A percentile compares a stretch with the other conserved stretches of the same genome.
Conservation (phyloP, 1,284 basidiomycete genomes). For the Trichosporon inkin region DNA sequence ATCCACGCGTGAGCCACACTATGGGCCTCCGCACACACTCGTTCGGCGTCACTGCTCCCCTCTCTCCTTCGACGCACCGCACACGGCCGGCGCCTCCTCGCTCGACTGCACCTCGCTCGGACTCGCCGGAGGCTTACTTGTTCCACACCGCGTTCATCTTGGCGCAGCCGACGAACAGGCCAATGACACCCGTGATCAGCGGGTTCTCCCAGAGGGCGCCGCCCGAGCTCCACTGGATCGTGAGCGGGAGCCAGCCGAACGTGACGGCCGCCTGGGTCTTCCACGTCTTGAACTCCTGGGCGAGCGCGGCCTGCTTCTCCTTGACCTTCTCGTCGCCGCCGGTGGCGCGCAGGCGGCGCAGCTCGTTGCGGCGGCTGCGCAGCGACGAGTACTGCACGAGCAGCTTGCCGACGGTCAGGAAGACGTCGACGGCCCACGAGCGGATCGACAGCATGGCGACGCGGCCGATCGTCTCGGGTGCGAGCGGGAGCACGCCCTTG, state of each 20-base stretch:
- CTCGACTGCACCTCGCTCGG: too few species aligned
- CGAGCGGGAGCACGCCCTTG: constrained; percentile 41
- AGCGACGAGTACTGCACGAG: constrained; percentile 20
- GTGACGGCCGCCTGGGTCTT: constrained; percentile 34
- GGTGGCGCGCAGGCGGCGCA: constrained; percentile 22
- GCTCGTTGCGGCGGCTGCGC: constrained; percentile 19
- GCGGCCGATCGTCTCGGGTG: constrained; percentile 17
- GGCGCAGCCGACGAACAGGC: constrained; percentile 19
- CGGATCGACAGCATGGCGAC: constrained; percentile 16
- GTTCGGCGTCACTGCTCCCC: too few species aligned
- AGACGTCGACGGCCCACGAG: constrained; percentile 47
- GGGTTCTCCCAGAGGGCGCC: constrained; percentile 45
- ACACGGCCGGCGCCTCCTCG: too few species aligned
- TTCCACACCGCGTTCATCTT: constrained; percentile 20
- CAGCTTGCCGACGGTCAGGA: constrained; percentile 38
- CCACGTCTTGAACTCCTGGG: constrained; percentile 35
- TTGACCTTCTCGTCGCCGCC: constrained; percentile 22
- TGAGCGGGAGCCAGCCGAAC: constrained; percentile 46
- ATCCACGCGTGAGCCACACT: too few species aligned
- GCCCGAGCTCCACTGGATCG: constrained; percentile 45
- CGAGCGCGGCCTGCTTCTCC: constrained; percentile 19
- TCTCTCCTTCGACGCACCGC: too few species aligned
- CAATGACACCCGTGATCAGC: constrained; percentile 35
- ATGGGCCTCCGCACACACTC: too few species aligned
- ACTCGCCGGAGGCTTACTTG: background rate